Conservation (phyloP, 2,329 filamentous ascomycete genomes). For the Sarocladium oryzae region DNA sequence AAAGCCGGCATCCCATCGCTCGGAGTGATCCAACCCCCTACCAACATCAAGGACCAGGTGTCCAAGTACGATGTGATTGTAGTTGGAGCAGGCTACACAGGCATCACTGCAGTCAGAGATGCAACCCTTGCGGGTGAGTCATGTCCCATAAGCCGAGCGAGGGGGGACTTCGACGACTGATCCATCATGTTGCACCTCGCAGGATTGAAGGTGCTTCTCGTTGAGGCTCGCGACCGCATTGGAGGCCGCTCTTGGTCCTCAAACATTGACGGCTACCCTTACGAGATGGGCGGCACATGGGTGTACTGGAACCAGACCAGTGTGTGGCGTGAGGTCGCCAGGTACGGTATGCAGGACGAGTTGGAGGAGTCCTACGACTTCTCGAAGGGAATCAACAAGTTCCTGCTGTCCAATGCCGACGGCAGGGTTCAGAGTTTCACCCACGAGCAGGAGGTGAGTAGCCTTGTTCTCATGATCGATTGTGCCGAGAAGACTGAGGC, state of each 20-base stretch:
- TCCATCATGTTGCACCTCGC: not conserved
- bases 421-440: not conserved
- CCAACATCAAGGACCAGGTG: constrained; percentile 13
- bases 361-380: constrained; percentile 12
- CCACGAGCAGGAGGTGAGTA: not conserved
- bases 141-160: constrained; percentile 4
- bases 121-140: constrained; percentile 20
- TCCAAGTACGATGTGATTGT: constrained; percentile 21
- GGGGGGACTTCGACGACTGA: not conserved
- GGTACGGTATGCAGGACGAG: constrained; percentile 32
- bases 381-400: constrained; percentile 4
- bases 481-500: no score
- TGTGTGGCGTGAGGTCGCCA: constrained; percentile 33
- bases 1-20: constrained; percentile 23
- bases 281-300: constrained; percentile 38
- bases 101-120: constrained; percentile 23
- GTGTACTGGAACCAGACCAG: constrained; percentile 31
- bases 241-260: constrained; percentile 34
- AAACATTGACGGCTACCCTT: constrained; percentile 27
- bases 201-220: constrained; percentile 23
- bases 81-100: constrained; percentile 24
- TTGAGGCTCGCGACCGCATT: constrained; percentile 35
- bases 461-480: no score
- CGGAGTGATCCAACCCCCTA: constrained; percentile 22
- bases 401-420: constrained; percentile 2